Evolutionary conservation across 208 protist genomes (phyloP), one percentile per base, ranked within the genome.

Genomic region (Phytomonas serpens): DNA sequence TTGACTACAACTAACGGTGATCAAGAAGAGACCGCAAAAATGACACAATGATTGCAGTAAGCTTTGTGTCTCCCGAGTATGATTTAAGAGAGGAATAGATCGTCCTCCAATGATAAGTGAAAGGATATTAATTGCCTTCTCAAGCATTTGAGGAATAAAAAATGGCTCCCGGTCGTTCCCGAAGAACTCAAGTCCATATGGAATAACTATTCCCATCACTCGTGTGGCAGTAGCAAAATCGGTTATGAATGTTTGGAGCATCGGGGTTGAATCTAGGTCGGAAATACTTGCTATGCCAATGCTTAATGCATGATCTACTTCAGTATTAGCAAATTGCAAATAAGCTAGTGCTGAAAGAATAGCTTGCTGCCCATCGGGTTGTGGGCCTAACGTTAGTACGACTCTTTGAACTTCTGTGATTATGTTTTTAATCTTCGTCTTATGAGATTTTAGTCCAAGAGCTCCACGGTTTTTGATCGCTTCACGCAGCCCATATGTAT

Each of bases 101-200:
- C 34, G 31, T 27, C 52, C 64, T 3, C 64, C 67, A 42, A 47
- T 23, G n/a, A 34, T 61, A 37, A 79, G 34, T 6, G 66, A 63
- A 27, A 78, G 64, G 14, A 73, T 30, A 23, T 66, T 64, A 40
- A 72, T 69, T 9, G 71, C 14, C 66, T 70, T 73, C 32, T 81
- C 77, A 27, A 81, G 30, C n/a, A 75, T 36, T 31, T 77, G 68
- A n/a, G 77, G 68, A 51, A 76, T 74, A 71, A 93, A 77, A 38
- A 91, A 65, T 19, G 83, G 77, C 31, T 81, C 23, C 29, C 37
- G 70, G 51, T 82, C 74, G 71, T 90, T 84, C 30, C 92, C 92
- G n/a, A 89, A 63, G 76, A 94, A 93, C 72, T 96, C 92, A 52
- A 90, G 80, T 29, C 89, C 92, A 77, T 96, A 92, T 19, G 75